Evolutionary conservation across 1,284 basidiomycete genomes (phyloP).

Genomic region (Uromyces viciae-fabae): DNA sequence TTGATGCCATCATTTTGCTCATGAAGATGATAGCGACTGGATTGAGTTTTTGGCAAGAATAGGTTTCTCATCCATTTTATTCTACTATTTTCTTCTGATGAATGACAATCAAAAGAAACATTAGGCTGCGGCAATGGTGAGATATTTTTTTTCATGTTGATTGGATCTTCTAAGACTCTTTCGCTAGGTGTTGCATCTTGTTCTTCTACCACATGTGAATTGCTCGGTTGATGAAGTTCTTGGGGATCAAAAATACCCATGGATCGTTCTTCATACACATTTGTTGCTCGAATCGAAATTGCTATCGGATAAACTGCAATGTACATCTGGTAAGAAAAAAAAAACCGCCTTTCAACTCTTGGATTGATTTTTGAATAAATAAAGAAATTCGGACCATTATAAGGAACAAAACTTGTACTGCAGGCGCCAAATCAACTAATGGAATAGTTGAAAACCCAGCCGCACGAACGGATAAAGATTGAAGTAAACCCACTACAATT

Average conservation of each 20-base stretch:
- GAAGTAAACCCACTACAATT: constrained; percentile 55
- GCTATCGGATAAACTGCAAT: constrained; percentile 59
- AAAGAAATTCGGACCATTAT: constrained; percentile 68
- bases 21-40: background rate
- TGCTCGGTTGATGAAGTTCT: background rate
- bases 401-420: constrained; percentile 70
- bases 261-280: constrained; percentile 83
- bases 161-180: too few species aligned
- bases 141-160: too few species aligned
- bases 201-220: constrained; percentile 43
- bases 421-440: constrained; percentile 48
- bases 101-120: too few species aligned
- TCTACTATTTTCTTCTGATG: too few species aligned
- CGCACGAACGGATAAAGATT: constrained; percentile 68
- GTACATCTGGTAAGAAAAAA: constrained; percentile 50
- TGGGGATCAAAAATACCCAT: constrained; percentile 49
- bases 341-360: background rate
- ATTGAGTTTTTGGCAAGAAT: too few species aligned
- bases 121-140: too few species aligned
- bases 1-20: background rate
- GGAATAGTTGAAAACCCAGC: constrained; percentile 59
- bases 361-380: constrained; percentile 57
- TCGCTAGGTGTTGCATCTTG: too few species aligned
- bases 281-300: constrained; percentile 84
- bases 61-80: too few species aligned